A percentile compares a stretch with the other conserved stretches of the same genome.
Evolutionary conservation across 2,329 filamentous ascomycete species (phyloP).

Genomic region (Sclerotinia trifoliorum): DNA sequence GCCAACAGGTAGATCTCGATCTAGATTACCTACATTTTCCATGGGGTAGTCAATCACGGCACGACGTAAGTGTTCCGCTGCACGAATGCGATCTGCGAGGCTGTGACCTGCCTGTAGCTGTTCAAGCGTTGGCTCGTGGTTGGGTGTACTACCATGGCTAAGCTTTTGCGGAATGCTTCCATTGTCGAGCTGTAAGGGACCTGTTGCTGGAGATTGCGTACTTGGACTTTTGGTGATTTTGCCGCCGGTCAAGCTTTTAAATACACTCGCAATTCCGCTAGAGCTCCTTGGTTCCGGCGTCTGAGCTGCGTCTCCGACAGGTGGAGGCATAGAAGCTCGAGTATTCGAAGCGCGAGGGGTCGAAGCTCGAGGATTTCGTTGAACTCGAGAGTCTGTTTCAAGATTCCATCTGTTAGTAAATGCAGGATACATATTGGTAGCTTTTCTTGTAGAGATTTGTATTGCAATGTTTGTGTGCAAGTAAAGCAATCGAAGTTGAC

Average conservation of each 20-base stretch:
- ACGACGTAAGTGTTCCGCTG: slow-evolving; percentile 56
- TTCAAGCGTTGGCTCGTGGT: slow-evolving; percentile 55
- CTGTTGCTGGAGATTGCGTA: slow-evolving; percentile 42
- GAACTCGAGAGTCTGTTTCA: slow-evolving; percentile 18
- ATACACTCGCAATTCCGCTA: slow-evolving; percentile 60
- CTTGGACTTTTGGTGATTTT: slow-evolving; percentile 52
- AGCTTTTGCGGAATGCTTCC: slow-evolving; percentile 42
- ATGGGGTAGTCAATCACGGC: slow-evolving; percentile 59
- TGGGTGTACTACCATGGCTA: slow-evolving; percentile 47
- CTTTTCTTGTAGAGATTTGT: not conserved
- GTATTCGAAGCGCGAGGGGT: slow-evolving; percentile 31
- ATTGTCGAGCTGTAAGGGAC: slow-evolving; percentile 46
- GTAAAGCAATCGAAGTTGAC: slow-evolving; percentile 11
- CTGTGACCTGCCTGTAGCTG: slow-evolving; percentile 52
- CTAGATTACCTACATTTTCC: slow-evolving; percentile 34
- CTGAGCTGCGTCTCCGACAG: slow-evolving; percentile 55
- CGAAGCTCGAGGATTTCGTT: slow-evolving; percentile 19
- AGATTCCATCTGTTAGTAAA: slow-evolving; percentile 19
- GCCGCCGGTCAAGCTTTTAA: slow-evolving; percentile 58
- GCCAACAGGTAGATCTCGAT: not conserved
- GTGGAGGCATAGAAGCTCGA: slow-evolving; percentile 56
- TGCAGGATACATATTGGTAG: slow-evolving; percentile 4
- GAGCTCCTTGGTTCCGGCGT: slow-evolving; percentile 55
- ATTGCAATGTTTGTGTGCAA: not conserved
- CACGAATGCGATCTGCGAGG: slow-evolving; percentile 54